Percentiles rank a stretch among this genome's conserved stretches.
Evolutionary conservation across 2,329 filamentous ascomycete species (phyloP).

Genomic region (Aureobasidium sp.): DNA sequence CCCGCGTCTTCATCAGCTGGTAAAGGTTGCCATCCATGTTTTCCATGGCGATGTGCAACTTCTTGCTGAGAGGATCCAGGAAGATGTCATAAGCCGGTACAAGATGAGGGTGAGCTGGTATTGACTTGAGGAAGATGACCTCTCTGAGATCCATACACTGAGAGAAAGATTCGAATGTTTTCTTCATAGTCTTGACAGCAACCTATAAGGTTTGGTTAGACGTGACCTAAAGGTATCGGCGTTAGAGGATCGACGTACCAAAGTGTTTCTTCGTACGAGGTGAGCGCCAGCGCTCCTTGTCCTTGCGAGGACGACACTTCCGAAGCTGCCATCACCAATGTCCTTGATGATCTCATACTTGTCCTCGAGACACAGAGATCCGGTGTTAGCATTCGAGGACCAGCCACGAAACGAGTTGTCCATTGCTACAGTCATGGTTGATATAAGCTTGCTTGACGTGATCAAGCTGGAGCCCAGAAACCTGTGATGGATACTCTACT

Average conservation of each 20-base stretch:
- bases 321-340: conserved; percentile 97
- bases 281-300: conserved; percentile 84
- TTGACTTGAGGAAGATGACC: conserved; percentile 87
- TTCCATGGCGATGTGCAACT: conserved; percentile 97
- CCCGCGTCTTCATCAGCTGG: conserved; percentile 95
- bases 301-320: conserved; percentile 85
- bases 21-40: conserved; percentile 99
- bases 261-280: conserved; percentile 79
- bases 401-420: conserved; percentile 64
- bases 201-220: conserved; percentile 50
- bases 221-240: conserved; percentile 16
- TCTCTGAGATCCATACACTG: conserved; percentile 90
- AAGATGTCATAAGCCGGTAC: conserved; percentile 99
- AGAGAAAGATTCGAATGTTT: conserved; percentile 87
- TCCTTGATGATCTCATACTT: conserved; percentile 96
- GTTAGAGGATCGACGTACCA: conserved; percentile 54
- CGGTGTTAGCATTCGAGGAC: conserved; percentile 31
- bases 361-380: conserved; percentile 64
- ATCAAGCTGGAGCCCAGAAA: conserved; percentile 8
- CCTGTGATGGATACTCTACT: neutral
- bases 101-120: conserved; percentile 81
- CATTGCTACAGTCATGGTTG: conserved; percentile 62
- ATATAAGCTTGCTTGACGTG: conserved; percentile 4
- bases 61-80: conserved; percentile 89
- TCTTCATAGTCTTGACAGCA: conserved; percentile 99